These are phyloP conservation scores for Talaromyces marneffei DNA, from an alignment of 2,329 filamentous ascomycete genomes.

Conservation along the genomic window DNA sequence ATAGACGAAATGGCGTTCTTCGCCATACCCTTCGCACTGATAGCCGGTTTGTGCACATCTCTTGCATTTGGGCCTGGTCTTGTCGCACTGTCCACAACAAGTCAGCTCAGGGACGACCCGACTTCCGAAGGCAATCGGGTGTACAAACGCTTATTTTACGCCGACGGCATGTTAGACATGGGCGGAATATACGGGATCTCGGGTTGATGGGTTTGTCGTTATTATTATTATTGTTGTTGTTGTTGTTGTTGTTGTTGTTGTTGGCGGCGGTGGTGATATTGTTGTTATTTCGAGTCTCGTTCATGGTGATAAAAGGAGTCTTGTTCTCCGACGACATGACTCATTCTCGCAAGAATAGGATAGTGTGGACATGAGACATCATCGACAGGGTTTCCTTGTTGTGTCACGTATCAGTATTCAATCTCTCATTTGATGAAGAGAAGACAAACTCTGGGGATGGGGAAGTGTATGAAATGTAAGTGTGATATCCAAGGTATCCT, in stretches of 20 bases:
- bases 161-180: constrained; percentile 13
- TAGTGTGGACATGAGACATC: not conserved
- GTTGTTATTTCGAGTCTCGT: not conserved
- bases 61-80: constrained; percentile 13
- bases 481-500: not conserved
- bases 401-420: not conserved
- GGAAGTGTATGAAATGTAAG: not conserved
- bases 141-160: constrained; percentile 14
- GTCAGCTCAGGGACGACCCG: not conserved
- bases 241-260: no score
- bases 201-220: constrained; percentile 1
- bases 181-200: constrained; percentile 12
- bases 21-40: constrained; percentile 14
- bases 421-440: no score
- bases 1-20: constrained; percentile 14
- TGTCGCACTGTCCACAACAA: constrained; percentile 10
- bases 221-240: not conserved
- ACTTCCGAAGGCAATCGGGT: not conserved
- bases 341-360: not conserved
- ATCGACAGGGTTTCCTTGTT: not conserved
- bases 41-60: constrained; percentile 14
- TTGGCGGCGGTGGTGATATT: not conserved
- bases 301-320: constrained; percentile 1
- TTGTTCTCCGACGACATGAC: not conserved
- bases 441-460: not conserved